Percentiles rank a stretch among this genome's conserved stretches.
Conservation (phyloP, 1,139 yeast genomes). For the Zhuliangozyma parablackwelliae region DNA sequence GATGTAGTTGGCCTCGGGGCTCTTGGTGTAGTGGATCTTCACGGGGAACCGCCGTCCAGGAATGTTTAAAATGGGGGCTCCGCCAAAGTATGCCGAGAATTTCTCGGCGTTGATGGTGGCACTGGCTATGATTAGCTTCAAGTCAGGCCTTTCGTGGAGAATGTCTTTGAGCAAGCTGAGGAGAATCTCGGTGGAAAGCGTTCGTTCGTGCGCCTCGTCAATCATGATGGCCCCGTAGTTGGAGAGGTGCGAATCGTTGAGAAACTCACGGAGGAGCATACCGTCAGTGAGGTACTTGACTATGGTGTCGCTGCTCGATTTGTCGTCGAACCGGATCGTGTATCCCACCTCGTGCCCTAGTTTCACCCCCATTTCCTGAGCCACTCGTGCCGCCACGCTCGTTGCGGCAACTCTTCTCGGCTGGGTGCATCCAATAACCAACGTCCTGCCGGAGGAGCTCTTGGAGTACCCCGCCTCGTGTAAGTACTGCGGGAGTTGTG, state of each 20-base stretch:
- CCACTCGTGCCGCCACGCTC: slow-evolving; percentile 87
- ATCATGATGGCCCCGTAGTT: slow-evolving; percentile 80
- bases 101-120: slow-evolving; percentile 92
- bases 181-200: slow-evolving; percentile 86
- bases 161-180: slow-evolving; percentile 79
- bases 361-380: slow-evolving; percentile 72
- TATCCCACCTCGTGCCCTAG: slow-evolving; percentile 86
- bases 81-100: slow-evolving; percentile 72
- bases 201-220: slow-evolving; percentile 96
- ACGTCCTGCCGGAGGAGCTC: slow-evolving; percentile 18
- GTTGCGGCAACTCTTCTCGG: slow-evolving; percentile 96
- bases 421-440: slow-evolving; percentile 84
- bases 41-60: slow-evolving; percentile 93
- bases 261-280: slow-evolving; percentile 80
- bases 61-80: slow-evolving; percentile 79
- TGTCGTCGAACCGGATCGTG: slow-evolving; percentile 80
- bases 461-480: slow-evolving; percentile 75
- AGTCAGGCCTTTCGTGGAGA: slow-evolving; percentile 55
- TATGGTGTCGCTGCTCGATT: slow-evolving; percentile 52
- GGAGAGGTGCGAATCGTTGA: slow-evolving; percentile 66
- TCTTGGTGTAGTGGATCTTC: slow-evolving; percentile 76
- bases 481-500: slow-evolving; percentile 87
- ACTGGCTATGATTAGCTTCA: slow-evolving; percentile 77
- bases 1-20: slow-evolving; percentile 85
- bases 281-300: slow-evolving; percentile 94